Conservation (phyloP, 305 asterid species). For the Plantago lanceolata region DNA sequence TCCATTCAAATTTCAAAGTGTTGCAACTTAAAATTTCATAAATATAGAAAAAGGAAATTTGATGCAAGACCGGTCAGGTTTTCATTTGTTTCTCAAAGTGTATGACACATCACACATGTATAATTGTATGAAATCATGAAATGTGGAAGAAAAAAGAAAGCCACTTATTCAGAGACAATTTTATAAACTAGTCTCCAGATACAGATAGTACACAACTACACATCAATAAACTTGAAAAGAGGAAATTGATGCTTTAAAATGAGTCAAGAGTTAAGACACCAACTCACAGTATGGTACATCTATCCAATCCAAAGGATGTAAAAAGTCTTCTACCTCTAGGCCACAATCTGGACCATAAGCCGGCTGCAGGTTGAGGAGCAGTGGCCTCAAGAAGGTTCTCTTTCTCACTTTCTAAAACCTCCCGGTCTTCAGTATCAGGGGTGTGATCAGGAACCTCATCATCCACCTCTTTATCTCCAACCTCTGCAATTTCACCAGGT, state of each 20-base stretch:
- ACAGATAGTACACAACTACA: background rate
- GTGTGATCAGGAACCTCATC: constrained; percentile 35
- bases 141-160: background rate
- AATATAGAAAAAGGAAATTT: background rate
- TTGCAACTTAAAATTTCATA: background rate
- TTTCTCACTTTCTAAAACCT: constrained; percentile 30
- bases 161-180: background rate
- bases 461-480: constrained; percentile 32
- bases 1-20: background rate
- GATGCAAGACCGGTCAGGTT: background rate
- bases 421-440: constrained; percentile 30
- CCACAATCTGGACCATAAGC: constrained; percentile 53
- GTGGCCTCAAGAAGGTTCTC: constrained; percentile 54
- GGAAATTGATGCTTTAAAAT: background rate
- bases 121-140: background rate
- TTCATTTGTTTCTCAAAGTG: background rate
- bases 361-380: constrained; percentile 37
- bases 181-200: background rate
- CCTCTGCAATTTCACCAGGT: constrained; percentile 88
- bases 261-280: constrained; percentile 3
- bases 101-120: background rate
- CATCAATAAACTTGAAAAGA: background rate
- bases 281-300: constrained; percentile 70
- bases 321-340: constrained; percentile 53
- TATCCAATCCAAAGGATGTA: constrained; percentile 56